Percentiles rank a stretch among this genome's conserved stretches.
Evolutionary conservation across 2,329 filamentous ascomycete species (phyloP).

Genomic region (Dothidotthia symphoricarpi): DNA sequence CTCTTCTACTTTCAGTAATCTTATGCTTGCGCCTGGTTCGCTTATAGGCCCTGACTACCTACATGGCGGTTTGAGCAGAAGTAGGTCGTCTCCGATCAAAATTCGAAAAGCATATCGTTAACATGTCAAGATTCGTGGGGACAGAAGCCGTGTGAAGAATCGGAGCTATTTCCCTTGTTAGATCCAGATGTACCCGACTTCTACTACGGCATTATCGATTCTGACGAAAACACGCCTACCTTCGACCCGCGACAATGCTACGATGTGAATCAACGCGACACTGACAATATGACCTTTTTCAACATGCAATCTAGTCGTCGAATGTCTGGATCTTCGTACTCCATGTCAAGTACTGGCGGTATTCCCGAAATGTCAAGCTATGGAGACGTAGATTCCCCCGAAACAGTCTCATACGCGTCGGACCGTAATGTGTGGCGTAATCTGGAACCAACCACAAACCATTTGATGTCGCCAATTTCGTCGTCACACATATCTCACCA

Average conservation of each 20-base stretch:
- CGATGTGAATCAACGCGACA: slow-evolving; percentile 33
- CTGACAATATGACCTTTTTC: slow-evolving; percentile 29
- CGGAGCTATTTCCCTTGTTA: slow-evolving; percentile 41
- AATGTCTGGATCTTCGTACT: slow-evolving; percentile 72
- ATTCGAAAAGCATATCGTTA: slow-evolving; percentile 16
- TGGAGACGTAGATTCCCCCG: slow-evolving; percentile 69
- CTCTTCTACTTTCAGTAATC: slow-evolving; percentile 19
- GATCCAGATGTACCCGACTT: slow-evolving; percentile 42
- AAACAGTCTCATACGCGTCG: slow-evolving; percentile 61
- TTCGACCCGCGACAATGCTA: slow-evolving; percentile 43
- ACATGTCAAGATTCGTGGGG: slow-evolving; percentile 39
- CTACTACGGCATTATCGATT: slow-evolving; percentile 36
- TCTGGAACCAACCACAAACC: slow-evolving; percentile 63
- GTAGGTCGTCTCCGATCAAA: slow-evolving; percentile 29
- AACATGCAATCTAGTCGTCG: slow-evolving; percentile 57
- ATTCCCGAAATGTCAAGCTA: slow-evolving; percentile 68
- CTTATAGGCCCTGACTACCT: slow-evolving; percentile 36
- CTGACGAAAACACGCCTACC: slow-evolving; percentile 44
- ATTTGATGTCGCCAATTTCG: slow-evolving; percentile 67
- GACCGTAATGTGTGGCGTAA: slow-evolving; percentile 66
- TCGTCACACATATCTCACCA: slow-evolving; percentile 67
- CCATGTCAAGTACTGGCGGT: slow-evolving; percentile 60
- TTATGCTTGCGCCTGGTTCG: slow-evolving; percentile 18
- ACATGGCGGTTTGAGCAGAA: slow-evolving; percentile 40
- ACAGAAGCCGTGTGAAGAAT: slow-evolving; percentile 41